phyloP scores from a whole-genome alignment of 2,329 filamentous ascomycete genomes.

The Coniochaeta sp. region DNA sequence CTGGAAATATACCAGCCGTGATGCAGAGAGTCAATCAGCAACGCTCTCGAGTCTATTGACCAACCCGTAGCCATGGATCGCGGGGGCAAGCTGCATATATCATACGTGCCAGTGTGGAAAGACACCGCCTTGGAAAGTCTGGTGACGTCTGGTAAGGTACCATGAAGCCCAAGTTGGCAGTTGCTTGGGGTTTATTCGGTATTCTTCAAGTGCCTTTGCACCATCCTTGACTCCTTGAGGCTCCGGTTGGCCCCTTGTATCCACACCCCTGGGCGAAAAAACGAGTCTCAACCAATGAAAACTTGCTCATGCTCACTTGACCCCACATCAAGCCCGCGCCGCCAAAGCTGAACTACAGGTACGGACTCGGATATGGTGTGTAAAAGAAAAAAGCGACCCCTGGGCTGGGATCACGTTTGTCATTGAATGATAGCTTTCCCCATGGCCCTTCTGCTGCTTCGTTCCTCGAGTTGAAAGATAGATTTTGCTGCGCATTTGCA shows the following conservation, averaged over 20 bases:
- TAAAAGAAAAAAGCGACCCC: background rate
- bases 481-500: background rate
- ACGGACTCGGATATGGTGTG: background rate
- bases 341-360: background rate
- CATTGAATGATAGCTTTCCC: background rate
- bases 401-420: background rate
- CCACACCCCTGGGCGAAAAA: slow-evolving; percentile 23
- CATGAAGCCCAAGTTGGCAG: background rate
- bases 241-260: slow-evolving; percentile 1
- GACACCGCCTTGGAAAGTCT: background rate
- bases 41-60: background rate
- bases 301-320: slow-evolving; percentile 26
- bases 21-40: background rate
- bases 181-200: background rate
- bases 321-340: slow-evolving; percentile 9
- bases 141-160: no score
- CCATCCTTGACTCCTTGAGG: no score
- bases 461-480: background rate
- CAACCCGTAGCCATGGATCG: background rate
- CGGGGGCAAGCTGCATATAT: background rate
- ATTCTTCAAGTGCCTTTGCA: no score
- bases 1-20: background rate
- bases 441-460: background rate
- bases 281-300: slow-evolving; percentile 25
- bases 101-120: background rate